Evolutionary conservation across 176 grass and related monocot genomes (phyloP), one percentile per base, ranked within the genome.

Genomic region (Hyparrhenia diplandra): DNA sequence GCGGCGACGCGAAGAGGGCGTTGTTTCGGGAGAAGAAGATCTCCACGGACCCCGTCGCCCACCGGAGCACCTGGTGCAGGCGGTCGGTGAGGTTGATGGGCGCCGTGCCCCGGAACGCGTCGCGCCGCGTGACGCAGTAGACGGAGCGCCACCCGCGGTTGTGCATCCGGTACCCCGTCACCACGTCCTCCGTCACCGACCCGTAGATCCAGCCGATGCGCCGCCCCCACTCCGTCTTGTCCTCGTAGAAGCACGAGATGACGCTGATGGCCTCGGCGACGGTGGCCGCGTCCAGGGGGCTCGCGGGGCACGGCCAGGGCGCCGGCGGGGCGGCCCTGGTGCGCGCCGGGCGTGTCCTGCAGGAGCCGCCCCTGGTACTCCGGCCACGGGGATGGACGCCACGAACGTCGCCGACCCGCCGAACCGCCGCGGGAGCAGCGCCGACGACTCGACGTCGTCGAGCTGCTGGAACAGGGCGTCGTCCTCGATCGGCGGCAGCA

Each of bases 11-110:
- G 32, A 98, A 93, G 10, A 98, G 47, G 0, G 95, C 95, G 12
- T 98, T 98, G 84, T 98, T 98, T 4, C 88, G 86, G 16, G 95
- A 98, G 88, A 98, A 98, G 92, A 98, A 98, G 86, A 98, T 98
- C 92, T 98, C 95, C 27, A 93, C 92, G 3, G 96, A 99, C 6
- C 96, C 96, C 6, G 96, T 99, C 28, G 96, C 96, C 96, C 96
- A 99, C 8, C 96, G 90, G 69, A 99, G 92, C 24, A 99, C 90
- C 80, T 99, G 96, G 64, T 99, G 90, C 8, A 99, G 86, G 0
- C 92, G 57, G 63, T 95, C 92, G 5, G 92, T 95, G n/a, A 95
- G 90, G 72, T 99, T 99, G 86, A 99, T 99, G 7, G 96, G 92
- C 43, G 96, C 92, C 16, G 96, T 95, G 30, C 96, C 92, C 0